Base-by-base conservation (phyloP, 805 yeast species). In the Candida glaebosa region DNA sequence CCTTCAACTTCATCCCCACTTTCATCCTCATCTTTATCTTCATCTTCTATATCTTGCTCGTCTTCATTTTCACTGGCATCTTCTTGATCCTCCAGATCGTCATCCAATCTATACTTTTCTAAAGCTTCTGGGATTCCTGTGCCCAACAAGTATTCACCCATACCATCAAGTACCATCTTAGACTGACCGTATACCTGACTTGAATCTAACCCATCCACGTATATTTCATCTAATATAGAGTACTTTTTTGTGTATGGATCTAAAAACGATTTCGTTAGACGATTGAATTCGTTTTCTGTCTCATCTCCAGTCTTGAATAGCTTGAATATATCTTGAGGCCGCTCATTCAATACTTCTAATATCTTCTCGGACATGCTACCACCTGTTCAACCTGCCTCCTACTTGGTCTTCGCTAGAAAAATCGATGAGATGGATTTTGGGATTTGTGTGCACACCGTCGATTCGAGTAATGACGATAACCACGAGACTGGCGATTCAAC, bases 101-200 rank as follows among this genome's bases (percentile, higher is more conserved):
- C 52, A 17, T 40, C 46, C n/a, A 41, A 48, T 3, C 62, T 67
- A 32, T 54, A 55, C 26, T 52, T 52, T 44, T 63, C 65, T 47
- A 67, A 75, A 43, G 83, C 54, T 28, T 64, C 69, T 2, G 81
- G 81, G 34, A 87, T 75, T 39, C 73, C 73, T 15, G 71, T 77
- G 41, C 70, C 73, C 56, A 86, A 57, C 26, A 88, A 62, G 33
- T 73, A 71, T 37, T 83, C 88, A 19, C 83, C 80, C 9, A 84
- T 84, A 5, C 83, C 84, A 44, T 89, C 96, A 30, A 88, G 67
- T 15, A 91, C 82, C 66, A 91, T 75, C 61, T 86, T 87, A 2
- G 87, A 82, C 63, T 91, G 98, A 42, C 91, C 95, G 88, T 91
- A 91, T 0, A 93, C 89, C 58, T 91, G 98, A 31, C 84, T 76